phyloP scores from a whole-genome alignment of 768 basidiomycete species.

The Phlebiopsis gigantea region DNA sequence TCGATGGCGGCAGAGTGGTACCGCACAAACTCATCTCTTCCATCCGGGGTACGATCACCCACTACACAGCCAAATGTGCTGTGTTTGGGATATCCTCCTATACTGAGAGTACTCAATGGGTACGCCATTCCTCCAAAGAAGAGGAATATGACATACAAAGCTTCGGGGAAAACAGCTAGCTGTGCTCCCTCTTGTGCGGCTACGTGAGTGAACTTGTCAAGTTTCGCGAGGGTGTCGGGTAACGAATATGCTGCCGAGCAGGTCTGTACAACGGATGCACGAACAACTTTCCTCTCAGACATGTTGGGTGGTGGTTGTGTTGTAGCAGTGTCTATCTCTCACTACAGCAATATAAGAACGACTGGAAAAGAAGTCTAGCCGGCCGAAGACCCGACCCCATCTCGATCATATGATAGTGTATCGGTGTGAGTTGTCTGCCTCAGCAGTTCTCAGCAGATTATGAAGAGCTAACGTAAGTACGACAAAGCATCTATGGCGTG shows the following conservation, averaged over 20 bases:
- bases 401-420: background rate
- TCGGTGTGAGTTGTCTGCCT: background rate
- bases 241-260: slow-evolving; percentile 43
- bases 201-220: slow-evolving; percentile 39
- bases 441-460: background rate
- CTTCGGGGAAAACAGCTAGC: slow-evolving; percentile 53
- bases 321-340: background rate
- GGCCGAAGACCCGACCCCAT: background rate
- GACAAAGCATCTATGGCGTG: slow-evolving; percentile 14
- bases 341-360: background rate
- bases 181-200: slow-evolving; percentile 44
- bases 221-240: slow-evolving; percentile 41
- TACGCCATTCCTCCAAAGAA: too few relatives aligned
- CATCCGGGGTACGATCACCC: slow-evolving; percentile 43
- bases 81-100: slow-evolving; percentile 58
- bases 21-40: slow-evolving; percentile 53
- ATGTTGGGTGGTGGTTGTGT: background rate
- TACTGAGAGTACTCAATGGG: too few relatives aligned
- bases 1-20: slow-evolving; percentile 53
- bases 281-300: slow-evolving; percentile 27
- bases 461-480: background rate
- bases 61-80: slow-evolving; percentile 48
- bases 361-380: background rate
- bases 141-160: slow-evolving; percentile 41
- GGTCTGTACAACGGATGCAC: slow-evolving; percentile 50